Evolutionary conservation across 2,329 filamentous ascomycete genomes (phyloP).

Genomic region (Albophoma yamanashiensis): DNA sequence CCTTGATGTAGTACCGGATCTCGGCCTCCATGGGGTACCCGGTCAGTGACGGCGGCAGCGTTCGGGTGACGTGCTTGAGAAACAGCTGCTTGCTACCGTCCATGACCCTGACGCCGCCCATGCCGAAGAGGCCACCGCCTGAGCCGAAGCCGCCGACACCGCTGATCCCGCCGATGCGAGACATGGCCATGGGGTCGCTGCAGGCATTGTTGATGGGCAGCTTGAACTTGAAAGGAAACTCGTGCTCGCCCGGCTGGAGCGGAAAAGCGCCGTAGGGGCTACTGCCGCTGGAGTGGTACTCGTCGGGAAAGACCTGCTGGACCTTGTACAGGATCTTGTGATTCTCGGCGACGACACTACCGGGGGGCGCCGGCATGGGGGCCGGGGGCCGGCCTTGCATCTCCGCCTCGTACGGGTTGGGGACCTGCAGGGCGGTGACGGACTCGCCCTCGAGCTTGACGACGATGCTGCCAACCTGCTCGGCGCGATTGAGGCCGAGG

Average conservation of each 20-base stretch:
- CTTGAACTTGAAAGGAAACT: conserved; percentile 72
- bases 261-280: conserved; percentile 40
- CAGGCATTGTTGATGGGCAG: conserved; percentile 69
- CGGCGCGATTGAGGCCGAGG: conserved; percentile 50
- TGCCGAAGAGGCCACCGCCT: conserved; percentile 33
- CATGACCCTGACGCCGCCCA: conserved; percentile 47
- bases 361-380: conserved; percentile 21
- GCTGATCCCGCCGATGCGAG: conserved; percentile 40
- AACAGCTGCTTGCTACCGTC: conserved; percentile 52
- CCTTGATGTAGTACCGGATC: conserved; percentile 90
- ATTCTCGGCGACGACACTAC: conserved; percentile 41
- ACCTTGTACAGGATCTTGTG: conserved; percentile 69
- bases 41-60: conserved; percentile 79
- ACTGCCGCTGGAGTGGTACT: conserved; percentile 28
- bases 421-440: conserved; percentile 50
- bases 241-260: conserved; percentile 58
- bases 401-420: conserved; percentile 32
- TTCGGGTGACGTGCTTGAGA: conserved; percentile 67
- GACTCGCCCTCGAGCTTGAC: conserved; percentile 80
- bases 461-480: conserved; percentile 60
- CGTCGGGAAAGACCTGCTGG: conserved; percentile 60
- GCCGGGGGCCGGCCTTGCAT: conserved; percentile 19
- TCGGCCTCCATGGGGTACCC: conserved; percentile 81
- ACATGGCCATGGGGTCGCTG: conserved; percentile 40
- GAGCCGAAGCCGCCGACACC: conserved; percentile 41